Base-by-base conservation (phyloP, 768 basidiomycete genomes). In the Xanthoconium purpureum region DNA sequence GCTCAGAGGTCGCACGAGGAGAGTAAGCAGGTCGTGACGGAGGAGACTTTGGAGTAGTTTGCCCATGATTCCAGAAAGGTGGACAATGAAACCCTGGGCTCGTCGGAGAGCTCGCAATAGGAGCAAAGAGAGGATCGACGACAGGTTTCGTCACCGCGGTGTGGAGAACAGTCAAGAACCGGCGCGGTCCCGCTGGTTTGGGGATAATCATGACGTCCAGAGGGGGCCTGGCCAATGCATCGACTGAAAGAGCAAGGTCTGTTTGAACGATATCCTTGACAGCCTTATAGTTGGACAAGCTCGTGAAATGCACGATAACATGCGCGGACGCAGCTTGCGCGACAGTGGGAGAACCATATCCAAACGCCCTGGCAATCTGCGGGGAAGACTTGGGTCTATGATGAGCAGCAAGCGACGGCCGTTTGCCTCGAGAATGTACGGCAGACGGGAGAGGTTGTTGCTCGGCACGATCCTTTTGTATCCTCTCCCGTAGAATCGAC, bases 121-220 rank as follows among this genome's bases (percentile, higher is more conserved):
- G 96, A 1, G 83, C 73, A 66, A 98, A 97, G 70, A 87, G 89
- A 0, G 95, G 91, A 67, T 99, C 96, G 32, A 99, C 84, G 12
- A 84, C 67, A 0, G 97, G 95, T 61, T 87, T 90, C 10, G 83
- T 89, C 47, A 91, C 80, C 2, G 94, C 94, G 5, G 92, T 98
- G 68, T 96, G 89, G 17, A 99, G 77, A 28, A 94, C 89, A 20
- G 94, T 95, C 62, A 99, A 76, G 63, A 98, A 87, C 10, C 96
- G 85, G 38, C 96, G 84, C 8, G 97, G 97, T 6, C 97, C 96
- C 17, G 91, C 95, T 11, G 96, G 96, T 73, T 98, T 99, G 20
- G 95, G 96, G 38, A 98, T 88, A 62, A 99, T 92, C 81, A 98
- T 91, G 30, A 99, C 84, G 63, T 99, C 97, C 1, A 97, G 88